Percentiles rank a stretch among this genome's conserved stretches.
Evolutionary conservation across 1,284 basidiomycete genomes (phyloP).

Genomic region (Tilletia setariae): DNA sequence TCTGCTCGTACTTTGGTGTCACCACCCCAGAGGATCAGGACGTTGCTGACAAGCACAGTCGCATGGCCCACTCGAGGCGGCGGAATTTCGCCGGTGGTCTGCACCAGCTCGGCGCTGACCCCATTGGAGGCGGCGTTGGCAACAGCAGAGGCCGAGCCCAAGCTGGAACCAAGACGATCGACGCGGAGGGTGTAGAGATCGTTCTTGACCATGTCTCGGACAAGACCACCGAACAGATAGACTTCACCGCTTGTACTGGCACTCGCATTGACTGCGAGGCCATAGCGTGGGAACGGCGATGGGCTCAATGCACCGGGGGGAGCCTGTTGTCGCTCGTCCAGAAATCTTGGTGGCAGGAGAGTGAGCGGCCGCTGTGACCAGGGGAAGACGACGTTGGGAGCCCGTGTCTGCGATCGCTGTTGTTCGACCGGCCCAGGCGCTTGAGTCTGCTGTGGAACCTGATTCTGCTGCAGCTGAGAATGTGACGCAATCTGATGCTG

Average conservation of each 20-base stretch:
- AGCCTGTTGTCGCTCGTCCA: constrained; percentile 49
- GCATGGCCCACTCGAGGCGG: constrained; percentile 91
- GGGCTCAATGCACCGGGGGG: constrained; percentile 52
- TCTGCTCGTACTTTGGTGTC: constrained; percentile 74
- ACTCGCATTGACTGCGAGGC: constrained; percentile 85
- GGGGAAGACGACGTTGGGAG: constrained; percentile 44
- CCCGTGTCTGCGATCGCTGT: background rate
- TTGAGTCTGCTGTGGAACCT: background rate
- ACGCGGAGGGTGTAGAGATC: constrained; percentile 70
- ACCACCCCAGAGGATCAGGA: constrained; percentile 96
- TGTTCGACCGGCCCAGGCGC: background rate
- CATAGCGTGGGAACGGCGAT: constrained; percentile 90
- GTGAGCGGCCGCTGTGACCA: constrained; percentile 50
- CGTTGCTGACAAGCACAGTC: constrained; percentile 88
- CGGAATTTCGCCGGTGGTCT: constrained; percentile 82
- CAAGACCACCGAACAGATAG: constrained; percentile 94
- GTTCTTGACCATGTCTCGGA: constrained; percentile 83
- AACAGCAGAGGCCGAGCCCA: constrained; percentile 59
- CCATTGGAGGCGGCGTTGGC: constrained; percentile 54
- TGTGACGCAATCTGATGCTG: too few species aligned
- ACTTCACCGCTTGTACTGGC: constrained; percentile 76
- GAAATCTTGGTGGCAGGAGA: constrained; percentile 52
- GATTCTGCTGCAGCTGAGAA: background rate
- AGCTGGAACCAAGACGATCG: constrained; percentile 54
- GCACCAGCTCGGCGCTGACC: constrained; percentile 58